A percentile compares a stretch with the other conserved stretches of the same genome.
phyloP scores from a whole-genome alignment of 2,329 filamentous ascomycete species.

The Colletotrichum salicis region DNA sequence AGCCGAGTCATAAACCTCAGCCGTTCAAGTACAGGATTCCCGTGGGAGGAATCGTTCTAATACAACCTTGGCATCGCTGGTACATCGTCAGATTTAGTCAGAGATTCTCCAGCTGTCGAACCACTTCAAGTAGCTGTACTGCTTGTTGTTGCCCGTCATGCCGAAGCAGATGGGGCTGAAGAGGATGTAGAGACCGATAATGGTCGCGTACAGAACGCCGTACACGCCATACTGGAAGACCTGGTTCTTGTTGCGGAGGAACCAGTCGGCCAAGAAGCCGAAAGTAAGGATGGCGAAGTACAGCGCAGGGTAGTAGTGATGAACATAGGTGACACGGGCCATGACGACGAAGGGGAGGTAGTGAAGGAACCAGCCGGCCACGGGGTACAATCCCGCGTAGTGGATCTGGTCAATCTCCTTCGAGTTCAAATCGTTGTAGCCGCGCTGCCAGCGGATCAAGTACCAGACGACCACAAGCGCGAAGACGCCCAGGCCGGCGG shows the following conservation, averaged over 20 bases:
- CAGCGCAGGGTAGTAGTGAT: slow-evolving; percentile 98
- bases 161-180: slow-evolving; percentile 97
- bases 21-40: slow-evolving; percentile 2
- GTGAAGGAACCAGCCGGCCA: slow-evolving; percentile 94
- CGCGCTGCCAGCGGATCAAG: slow-evolving; percentile 93
- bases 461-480: slow-evolving; percentile 83
- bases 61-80: background rate
- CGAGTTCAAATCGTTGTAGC: slow-evolving; percentile 83
- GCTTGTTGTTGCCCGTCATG: slow-evolving; percentile 84
- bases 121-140: slow-evolving; percentile 96
- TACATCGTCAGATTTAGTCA: slow-evolving; percentile 53
- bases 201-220: slow-evolving; percentile 74
- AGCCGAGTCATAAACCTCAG: background rate
- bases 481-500: slow-evolving; percentile 79
- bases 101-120: slow-evolving; percentile 86
- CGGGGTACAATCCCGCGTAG: slow-evolving; percentile 90
- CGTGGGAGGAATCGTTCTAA: background rate
- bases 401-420: slow-evolving; percentile 92
- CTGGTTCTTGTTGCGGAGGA: slow-evolving; percentile 73
- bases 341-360: slow-evolving; percentile 96
- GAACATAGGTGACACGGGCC: slow-evolving; percentile 98
- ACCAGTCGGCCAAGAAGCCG: slow-evolving; percentile 90
- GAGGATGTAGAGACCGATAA: slow-evolving; percentile 85
- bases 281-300: slow-evolving; percentile 95
- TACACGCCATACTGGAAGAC: slow-evolving; percentile 76